A percentile compares a stretch with the other conserved stretches of the same genome.
Evolutionary conservation across 805 yeast species (phyloP).

Genomic region (Metschnikowia dekortorum): DNA sequence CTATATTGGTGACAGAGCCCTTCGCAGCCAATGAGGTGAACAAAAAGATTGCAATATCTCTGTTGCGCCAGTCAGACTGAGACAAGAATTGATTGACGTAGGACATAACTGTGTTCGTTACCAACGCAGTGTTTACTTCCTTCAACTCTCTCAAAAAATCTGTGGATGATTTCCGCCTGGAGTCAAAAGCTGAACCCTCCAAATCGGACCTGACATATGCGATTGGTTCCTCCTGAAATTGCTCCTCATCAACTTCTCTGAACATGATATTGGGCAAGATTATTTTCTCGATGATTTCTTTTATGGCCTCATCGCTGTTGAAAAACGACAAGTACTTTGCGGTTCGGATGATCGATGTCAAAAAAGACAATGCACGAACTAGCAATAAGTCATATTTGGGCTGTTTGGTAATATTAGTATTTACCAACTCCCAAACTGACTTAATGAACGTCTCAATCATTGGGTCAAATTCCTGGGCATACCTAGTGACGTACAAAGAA

Average conservation of each 20-base stretch:
- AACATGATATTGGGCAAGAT: conserved; percentile 84
- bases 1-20: conserved; percentile 80
- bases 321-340: conserved; percentile 59
- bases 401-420: conserved; percentile 54
- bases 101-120: conserved; percentile 68
- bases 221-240: conserved; percentile 95
- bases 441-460: conserved; percentile 74
- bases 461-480: conserved; percentile 86
- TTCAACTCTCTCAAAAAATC: conserved; percentile 86
- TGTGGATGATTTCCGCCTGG: conserved; percentile 89
- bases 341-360: conserved; percentile 75
- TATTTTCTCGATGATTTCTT: conserved; percentile 75
- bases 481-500: conserved; percentile 81
- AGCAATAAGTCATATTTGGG: conserved; percentile 82
- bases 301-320: conserved; percentile 49
- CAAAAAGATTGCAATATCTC: conserved; percentile 81
- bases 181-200: conserved; percentile 92
- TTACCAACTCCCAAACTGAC: conserved; percentile 72
- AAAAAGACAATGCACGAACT: conserved; percentile 71
- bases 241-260: conserved; percentile 84
- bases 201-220: conserved; percentile 88
- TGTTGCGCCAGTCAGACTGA: conserved; percentile 67
- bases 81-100: conserved; percentile 66
- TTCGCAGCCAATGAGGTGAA: conserved; percentile 89
- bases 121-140: conserved; percentile 65